A percentile compares a stretch with the other conserved stretches of the same genome.
phyloP scores from a whole-genome alignment of 2,329 filamentous ascomycete species.

The Ambrosiella xylebori region DNA sequence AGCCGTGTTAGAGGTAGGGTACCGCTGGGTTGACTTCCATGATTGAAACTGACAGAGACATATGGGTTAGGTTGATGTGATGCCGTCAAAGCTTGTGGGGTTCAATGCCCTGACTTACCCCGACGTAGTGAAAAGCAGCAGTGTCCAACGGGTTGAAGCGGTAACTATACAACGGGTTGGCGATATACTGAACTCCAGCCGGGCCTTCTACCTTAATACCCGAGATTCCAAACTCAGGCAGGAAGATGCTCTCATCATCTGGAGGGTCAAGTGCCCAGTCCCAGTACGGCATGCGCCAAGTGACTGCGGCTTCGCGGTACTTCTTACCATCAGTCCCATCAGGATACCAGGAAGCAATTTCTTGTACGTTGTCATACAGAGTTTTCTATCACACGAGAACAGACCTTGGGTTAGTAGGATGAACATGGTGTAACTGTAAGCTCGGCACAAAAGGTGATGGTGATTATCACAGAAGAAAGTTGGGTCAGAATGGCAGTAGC shows the following conservation, averaged over 20 bases:
- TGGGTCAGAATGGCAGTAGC: not conserved
- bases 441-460: not conserved
- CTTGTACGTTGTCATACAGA: slow-evolving; percentile 13
- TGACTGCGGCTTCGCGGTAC: slow-evolving; percentile 33
- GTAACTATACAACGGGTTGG: slow-evolving; percentile 46
- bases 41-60: slow-evolving; percentile 30
- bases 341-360: slow-evolving; percentile 32
- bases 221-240: slow-evolving; percentile 27
- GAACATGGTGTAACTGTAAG: not conserved
- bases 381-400: slow-evolving; percentile 10
- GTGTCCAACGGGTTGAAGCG: slow-evolving; percentile 41
- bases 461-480: not conserved
- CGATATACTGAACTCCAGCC: slow-evolving; percentile 35
- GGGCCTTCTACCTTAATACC: slow-evolving; percentile 38
- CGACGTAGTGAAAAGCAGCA: slow-evolving; percentile 38
- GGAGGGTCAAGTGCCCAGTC: slow-evolving; percentile 38
- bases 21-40: slow-evolving; percentile 44
- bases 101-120: slow-evolving; percentile 29
- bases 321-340: slow-evolving; percentile 26
- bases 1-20: slow-evolving; percentile 25
- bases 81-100: not conserved
- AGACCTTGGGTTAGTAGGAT: not conserved
- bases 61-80: slow-evolving; percentile 5
- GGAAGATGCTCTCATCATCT: slow-evolving; percentile 31
- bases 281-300: slow-evolving; percentile 42